These are phyloP conservation scores for Cercospora sp. DNA, from an alignment of 2,329 filamentous ascomycete genomes.

Conservation along the genomic window DNA sequence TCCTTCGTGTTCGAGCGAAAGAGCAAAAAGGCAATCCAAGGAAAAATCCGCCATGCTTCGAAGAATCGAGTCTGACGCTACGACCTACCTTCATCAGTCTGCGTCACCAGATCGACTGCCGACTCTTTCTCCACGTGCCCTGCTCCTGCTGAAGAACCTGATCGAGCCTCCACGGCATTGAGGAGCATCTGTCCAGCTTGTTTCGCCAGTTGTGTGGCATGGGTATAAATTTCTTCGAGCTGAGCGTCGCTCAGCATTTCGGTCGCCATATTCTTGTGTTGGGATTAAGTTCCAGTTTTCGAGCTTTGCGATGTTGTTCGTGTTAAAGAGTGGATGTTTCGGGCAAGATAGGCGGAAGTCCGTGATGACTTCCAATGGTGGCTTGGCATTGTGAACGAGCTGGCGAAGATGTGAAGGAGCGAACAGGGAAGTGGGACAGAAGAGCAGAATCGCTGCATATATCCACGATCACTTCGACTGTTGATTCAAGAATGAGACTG, in stretches of 20 bases:
- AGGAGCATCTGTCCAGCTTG: constrained; percentile 69
- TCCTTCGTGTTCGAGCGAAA: not conserved
- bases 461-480: not conserved
- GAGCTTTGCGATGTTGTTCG: not conserved
- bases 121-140: constrained; percentile 67
- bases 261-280: not conserved
- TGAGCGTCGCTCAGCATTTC: not conserved
- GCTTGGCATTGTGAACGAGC: not conserved
- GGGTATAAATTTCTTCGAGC: constrained; percentile 66
- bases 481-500: not conserved
- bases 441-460: not conserved
- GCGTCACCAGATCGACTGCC: constrained; percentile 74
- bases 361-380: constrained; percentile 1
- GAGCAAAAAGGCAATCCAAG: not conserved
- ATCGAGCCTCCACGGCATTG: constrained; percentile 61
- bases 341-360: not conserved
- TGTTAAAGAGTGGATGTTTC: not conserved
- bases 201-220: constrained; percentile 69
- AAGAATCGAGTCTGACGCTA: not conserved
- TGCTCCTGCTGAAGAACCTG: constrained; percentile 44
- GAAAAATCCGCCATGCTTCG: not conserved
- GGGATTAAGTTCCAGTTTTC: not conserved
- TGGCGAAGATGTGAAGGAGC: not conserved
- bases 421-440: not conserved
- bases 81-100: constrained; percentile 67